Base-by-base conservation (phyloP, 2,329 filamentous ascomycete genomes). In the Fusarium kyushuense region DNA sequence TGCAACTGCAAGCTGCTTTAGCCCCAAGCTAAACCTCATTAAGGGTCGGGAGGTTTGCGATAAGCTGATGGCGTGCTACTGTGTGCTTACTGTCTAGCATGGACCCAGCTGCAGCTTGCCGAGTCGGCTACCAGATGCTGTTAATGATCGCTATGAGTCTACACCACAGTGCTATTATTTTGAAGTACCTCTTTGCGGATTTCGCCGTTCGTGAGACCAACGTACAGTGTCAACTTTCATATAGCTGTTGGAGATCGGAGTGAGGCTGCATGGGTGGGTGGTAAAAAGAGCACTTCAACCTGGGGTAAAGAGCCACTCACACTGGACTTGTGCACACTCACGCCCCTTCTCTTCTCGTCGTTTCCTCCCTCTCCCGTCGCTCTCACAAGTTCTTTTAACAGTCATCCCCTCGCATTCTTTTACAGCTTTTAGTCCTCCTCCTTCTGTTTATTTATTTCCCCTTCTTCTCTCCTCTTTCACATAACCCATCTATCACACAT, bases 1-100 rank as follows among this genome's bases (percentile, higher is more conserved):
- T 58, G 60, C 35, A 47, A 55, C 47, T 59, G 60, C 32, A 45
- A 51, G 29, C 38, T 49, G 51, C 61, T 47, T 70, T 68, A 72
- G 69, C 52, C 55, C 47, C 5, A 45, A 36, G 54, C 72, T 74
- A 73, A 60, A 35, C 71, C 62, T 49, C 33, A 67, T 71, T 58
- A 63, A 70, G 65, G 57, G 63, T 63, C 71, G 65, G 72, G 63
- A 72, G 58, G 71, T 73, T 68, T 70, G 63, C 70, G 72, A 74
- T 74, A 72, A 73, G 72, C 72, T 74, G 72, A 74, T 72, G 72
- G 58, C 69, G 65, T 71, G 70, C 69, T 66, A 73, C 72, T 65
- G 72, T 74, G 47, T 45, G 43, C 19, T 3, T 19, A 52, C 19
- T 47, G 52, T 51, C 36, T 40, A 14, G 55, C 64, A 72, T 71